Conservation (phyloP, 2,329 filamentous ascomycete species). For the Fusarium sp. region DNA sequence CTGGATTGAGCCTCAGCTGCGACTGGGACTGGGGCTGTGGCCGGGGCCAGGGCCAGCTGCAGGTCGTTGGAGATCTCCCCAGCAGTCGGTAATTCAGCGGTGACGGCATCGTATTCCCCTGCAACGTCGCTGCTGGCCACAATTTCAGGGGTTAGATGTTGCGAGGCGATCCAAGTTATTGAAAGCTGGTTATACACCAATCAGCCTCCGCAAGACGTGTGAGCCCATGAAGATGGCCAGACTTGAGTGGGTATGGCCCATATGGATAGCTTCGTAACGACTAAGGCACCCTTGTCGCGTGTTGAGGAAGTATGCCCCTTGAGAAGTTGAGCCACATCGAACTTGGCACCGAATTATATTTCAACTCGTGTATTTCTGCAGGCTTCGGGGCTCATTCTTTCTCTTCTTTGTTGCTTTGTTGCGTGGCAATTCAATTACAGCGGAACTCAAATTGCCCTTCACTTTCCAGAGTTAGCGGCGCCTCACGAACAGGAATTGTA, state of each 20-base stretch:
- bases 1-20: conserved; percentile 20
- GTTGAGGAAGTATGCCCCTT: conserved; percentile 40
- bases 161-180: conserved; percentile 39
- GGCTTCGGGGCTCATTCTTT: conserved; percentile 5
- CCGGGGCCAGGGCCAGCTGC: conserved; percentile 20
- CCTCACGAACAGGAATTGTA: conserved; percentile 23
- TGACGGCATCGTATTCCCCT: conserved; percentile 27
- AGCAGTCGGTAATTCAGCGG: conserved; percentile 14
- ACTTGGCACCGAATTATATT: conserved; percentile 32
- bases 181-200: conserved; percentile 40
- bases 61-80: conserved; percentile 28
- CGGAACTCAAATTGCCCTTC: conserved; percentile 4
- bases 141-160: conserved; percentile 29
- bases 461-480: conserved; percentile 8
- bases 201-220: conserved; percentile 37
- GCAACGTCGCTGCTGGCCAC: conserved; percentile 12
- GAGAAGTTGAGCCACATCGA: conserved; percentile 18
- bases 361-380: conserved; percentile 27
- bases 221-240: conserved; percentile 36
- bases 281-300: conserved; percentile 43
- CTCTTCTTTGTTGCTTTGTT: conserved; percentile 3
- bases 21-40: conserved; percentile 12
- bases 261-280: conserved; percentile 35
- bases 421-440: background rate
- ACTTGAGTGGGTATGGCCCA: conserved; percentile 39